Conservation (phyloP, 345 rosid genomes). For the Salix caprea region DNA sequence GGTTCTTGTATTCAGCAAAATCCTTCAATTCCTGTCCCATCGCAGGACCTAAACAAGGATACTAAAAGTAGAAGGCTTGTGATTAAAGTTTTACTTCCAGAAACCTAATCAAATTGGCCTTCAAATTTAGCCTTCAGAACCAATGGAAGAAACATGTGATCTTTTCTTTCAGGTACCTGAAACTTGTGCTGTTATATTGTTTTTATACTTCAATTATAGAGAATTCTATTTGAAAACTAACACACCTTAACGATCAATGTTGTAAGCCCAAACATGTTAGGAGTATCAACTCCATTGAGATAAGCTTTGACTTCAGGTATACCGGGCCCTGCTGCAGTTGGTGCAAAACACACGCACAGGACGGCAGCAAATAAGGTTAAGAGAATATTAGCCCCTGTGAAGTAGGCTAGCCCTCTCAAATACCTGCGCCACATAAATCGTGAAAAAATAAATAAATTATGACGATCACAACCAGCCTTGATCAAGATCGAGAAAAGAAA, state of each 20-base stretch:
- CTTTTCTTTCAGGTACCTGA: too few relatives aligned
- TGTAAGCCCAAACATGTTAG: conserved; percentile 79
- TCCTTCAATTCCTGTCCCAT: not conserved
- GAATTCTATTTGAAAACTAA: not conserved
- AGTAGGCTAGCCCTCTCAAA: conserved; percentile 44
- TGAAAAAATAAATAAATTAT: not conserved
- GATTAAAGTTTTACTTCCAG: not conserved
- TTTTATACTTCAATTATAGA: not conserved
- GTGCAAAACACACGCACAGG: conserved; percentile 79
- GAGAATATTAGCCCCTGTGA: conserved; percentile 56
- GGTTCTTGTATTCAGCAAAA: too few relatives aligned
- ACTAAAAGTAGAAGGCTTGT: not conserved
- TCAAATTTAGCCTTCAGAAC: not conserved
- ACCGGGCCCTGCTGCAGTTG: conserved; percentile 96
- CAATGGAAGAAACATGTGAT: too few relatives aligned
- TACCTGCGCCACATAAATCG: conserved; percentile 47
- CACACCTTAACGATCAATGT: conserved; percentile 79
- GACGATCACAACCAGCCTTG: not conserved
- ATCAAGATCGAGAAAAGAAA: not conserved
- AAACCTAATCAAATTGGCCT: not conserved
- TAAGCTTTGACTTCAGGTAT: conserved; percentile 96
- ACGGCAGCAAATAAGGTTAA: conserved; percentile 61
- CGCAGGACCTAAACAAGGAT: conserved; percentile 1
- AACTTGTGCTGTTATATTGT: too few relatives aligned
- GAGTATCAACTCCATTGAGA: conserved; percentile 91